A percentile compares a stretch with the other conserved stretches of the same genome.
These are phyloP conservation scores for Triticum aestivum DNA, from an alignment of 176 grass and related monocot species.

Conservation along the genomic window DNA sequence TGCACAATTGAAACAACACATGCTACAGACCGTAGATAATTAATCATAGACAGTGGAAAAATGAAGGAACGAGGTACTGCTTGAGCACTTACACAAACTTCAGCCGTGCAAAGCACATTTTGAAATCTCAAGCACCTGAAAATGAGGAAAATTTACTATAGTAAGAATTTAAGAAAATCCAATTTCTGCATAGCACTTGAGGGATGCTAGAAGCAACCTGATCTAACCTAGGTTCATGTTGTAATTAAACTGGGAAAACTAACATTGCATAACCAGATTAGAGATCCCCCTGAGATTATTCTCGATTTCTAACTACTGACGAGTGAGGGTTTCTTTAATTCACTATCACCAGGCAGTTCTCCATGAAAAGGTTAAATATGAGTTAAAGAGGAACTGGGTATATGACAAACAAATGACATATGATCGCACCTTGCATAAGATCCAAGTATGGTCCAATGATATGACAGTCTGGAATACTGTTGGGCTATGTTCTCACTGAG, in stretches of 20 bases:
- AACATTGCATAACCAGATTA: background rate
- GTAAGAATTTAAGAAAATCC: background rate
- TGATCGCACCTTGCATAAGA: conserved; percentile 42
- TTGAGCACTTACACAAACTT: conserved; percentile 63
- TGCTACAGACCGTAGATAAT: background rate
- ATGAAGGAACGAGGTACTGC: background rate
- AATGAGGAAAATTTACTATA: background rate
- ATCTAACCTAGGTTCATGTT: background rate
- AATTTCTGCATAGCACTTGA: background rate
- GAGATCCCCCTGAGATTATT: background rate
- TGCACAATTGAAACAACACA: background rate
- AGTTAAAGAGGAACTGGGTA: conserved; percentile 10
- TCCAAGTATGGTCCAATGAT: conserved; percentile 64
- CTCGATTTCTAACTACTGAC: background rate
- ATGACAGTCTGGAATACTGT: conserved; percentile 40
- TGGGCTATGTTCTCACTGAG: conserved; percentile 7
- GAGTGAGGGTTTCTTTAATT: background rate
- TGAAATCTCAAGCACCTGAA: conserved; percentile 53
- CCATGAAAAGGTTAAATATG: background rate
- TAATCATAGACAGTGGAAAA: conserved; percentile 2
- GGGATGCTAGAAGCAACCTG: background rate
- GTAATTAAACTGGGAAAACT: background rate
- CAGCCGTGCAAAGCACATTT: conserved; percentile 61
- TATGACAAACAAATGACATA: background rate
- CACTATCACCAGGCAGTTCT: background rate